A percentile compares a stretch with the other conserved stretches of the same genome.
Evolutionary conservation across 2,329 filamentous ascomycete species (phyloP).

Genomic region (Alternaria hordeiaustralica): DNA sequence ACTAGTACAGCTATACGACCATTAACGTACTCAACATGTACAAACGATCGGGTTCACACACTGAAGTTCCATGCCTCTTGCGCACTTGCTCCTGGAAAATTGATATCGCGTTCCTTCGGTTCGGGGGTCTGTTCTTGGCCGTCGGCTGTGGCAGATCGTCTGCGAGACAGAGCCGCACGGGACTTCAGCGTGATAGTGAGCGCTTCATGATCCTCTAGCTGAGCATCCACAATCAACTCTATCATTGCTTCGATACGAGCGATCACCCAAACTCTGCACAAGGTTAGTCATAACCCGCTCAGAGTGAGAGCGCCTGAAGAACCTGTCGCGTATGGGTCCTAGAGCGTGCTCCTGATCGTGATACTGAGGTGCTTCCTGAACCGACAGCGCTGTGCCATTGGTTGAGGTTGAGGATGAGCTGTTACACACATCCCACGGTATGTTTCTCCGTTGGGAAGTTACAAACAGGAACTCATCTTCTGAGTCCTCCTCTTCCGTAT

Average conservation of each 20-base stretch:
- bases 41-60: slow-evolving; percentile 30
- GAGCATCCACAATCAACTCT: slow-evolving; percentile 57
- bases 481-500: slow-evolving; percentile 17
- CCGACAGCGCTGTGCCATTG: neutral
- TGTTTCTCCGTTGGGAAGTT: slow-evolving; percentile 1
- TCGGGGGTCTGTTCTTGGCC: slow-evolving; percentile 12
- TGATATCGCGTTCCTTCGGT: slow-evolving; percentile 38
- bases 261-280: slow-evolving; percentile 50
- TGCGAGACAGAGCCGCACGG: slow-evolving; percentile 31
- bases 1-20: slow-evolving; percentile 57
- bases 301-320: neutral
- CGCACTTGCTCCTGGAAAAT: slow-evolving; percentile 62
- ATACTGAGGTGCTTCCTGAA: neutral
- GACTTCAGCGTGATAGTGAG: slow-evolving; percentile 59
- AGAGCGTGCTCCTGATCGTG: neutral
- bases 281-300: slow-evolving; percentile 7
- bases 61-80: slow-evolving; percentile 66
- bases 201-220: slow-evolving; percentile 56
- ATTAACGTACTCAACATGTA: slow-evolving; percentile 10
- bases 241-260: slow-evolving; percentile 64
- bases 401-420: neutral
- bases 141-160: slow-evolving; percentile 12
- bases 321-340: slow-evolving; percentile 22
- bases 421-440: slow-evolving; percentile 12
- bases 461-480: slow-evolving; percentile 34